Base-by-base conservation (phyloP, 1,139 yeast genomes). In the Blastobotrys petasosporus region DNA sequence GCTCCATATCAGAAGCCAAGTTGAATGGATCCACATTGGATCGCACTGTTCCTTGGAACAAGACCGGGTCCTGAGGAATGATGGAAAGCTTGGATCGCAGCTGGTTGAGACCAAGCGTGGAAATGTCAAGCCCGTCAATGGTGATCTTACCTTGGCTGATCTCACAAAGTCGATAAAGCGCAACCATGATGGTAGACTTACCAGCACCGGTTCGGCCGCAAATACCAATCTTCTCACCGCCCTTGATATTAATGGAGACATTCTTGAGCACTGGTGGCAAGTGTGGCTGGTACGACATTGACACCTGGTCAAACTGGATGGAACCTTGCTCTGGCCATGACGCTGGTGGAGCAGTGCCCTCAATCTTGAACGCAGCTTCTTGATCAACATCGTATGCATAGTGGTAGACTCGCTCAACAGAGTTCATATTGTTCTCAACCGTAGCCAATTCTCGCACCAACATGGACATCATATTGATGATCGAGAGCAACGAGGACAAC, bases 151-250 rank as follows among this genome's bases (percentile, higher is more conserved):
- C 90, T 2, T 60, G 51, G n/a, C 67, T 59, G 35, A 81, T 63
- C 56, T 82, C 88, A 10, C 74, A 66, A 37, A 83, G 64, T 46
- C 92, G 71, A 62, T 76, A 83, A 46, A 83, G 65, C 0, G 85
- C 83, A 25, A 76, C 71, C 74, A 81, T 79, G 37, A 83, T 78
- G 1, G 86, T 77, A 16, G 83, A 76, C 62, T 83, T 83, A 39
- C 90, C 90, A 8, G 90, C 88, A 49, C 92, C 92, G 1, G 90
- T 83, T 56, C 90, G 75, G 20, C 92, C 92, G 65, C 86, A 80
- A 49, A 83, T 79, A 40, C 90, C 90, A 50, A 82, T 71, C 59
- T 80, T 82, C 60, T 80, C 80, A 12, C 77, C 74, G 1, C 79
- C 73, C 11, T 68, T 63, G 28, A 83, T 57, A 4, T 56, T 46